These are phyloP conservation scores for Acephala macrosclerotiorum DNA, from an alignment of 2,329 filamentous ascomycete species.

Conservation along the genomic window DNA sequence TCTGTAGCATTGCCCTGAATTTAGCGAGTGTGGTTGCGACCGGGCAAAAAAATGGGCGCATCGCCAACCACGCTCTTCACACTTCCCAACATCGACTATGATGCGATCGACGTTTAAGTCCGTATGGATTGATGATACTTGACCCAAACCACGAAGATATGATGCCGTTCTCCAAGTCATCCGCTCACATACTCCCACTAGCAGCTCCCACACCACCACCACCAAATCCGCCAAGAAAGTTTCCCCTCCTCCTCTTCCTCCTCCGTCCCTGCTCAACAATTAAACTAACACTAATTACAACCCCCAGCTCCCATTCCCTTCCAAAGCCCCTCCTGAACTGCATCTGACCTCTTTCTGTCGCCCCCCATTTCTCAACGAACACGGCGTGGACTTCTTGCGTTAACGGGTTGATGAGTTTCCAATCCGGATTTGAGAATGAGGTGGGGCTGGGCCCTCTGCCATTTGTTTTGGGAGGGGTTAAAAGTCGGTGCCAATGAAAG, in stretches of 20 bases:
- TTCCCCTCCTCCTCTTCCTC: background rate
- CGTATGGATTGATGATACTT: no score
- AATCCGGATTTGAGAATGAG: background rate
- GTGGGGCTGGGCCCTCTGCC: background rate
- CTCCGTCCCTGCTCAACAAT: background rate
- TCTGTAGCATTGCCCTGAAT: no score
- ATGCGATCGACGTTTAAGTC: no score
- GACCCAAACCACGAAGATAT: no score
- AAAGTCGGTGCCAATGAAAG: background rate
- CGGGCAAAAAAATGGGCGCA: no score
- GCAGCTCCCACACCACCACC: background rate
- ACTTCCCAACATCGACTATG: no score
- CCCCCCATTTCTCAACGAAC: background rate
- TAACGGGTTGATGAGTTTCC: background rate
- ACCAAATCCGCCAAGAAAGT: background rate
- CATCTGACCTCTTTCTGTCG: background rate
- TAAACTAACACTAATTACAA: background rate
- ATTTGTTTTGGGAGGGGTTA: background rate
- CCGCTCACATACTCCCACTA: background rate
- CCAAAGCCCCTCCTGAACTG: background rate
- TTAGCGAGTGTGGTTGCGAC: no score
- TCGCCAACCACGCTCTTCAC: no score
- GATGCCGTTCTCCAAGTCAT: no score
- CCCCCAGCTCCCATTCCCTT: background rate
- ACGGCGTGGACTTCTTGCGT: background rate